A percentile compares a stretch with the other conserved stretches of the same genome.
Conservation (phyloP, 106 monocot species). For the Dioscorea alata region DNA sequence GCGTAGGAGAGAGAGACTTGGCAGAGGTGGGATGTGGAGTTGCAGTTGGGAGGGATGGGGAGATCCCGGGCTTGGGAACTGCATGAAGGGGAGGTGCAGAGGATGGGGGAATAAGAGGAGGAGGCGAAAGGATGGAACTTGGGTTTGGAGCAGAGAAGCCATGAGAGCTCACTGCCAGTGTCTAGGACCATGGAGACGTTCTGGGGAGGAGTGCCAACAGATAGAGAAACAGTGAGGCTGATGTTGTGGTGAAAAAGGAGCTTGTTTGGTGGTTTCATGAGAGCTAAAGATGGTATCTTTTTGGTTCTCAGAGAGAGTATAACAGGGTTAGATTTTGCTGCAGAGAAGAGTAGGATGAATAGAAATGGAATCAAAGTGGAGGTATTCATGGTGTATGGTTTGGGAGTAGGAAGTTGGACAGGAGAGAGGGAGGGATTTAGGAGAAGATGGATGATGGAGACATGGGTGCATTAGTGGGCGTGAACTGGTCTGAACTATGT, state of each 20-base stretch:
- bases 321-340: background rate
- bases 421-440: too few relatives aligned
- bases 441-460: too few relatives aligned
- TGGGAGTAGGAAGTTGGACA: too few relatives aligned
- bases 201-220: slow-evolving; percentile 87
- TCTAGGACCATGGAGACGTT: slow-evolving; percentile 93
- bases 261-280: slow-evolving; percentile 39
- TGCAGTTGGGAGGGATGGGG: slow-evolving; percentile 49
- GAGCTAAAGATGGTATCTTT: slow-evolving; percentile 21
- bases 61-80: slow-evolving; percentile 57
- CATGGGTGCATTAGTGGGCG: too few relatives aligned
- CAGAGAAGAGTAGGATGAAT: background rate
- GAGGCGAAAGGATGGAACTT: slow-evolving; percentile 39
- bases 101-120: slow-evolving; percentile 45
- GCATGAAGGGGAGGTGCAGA: slow-evolving; percentile 70
- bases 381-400: too few relatives aligned
- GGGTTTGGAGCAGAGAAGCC: slow-evolving; percentile 57
- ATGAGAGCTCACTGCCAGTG: slow-evolving; percentile 98
- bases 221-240: slow-evolving; percentile 68
- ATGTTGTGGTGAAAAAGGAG: slow-evolving; percentile 90
- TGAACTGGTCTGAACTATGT: too few relatives aligned
- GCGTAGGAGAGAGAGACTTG: slow-evolving; percentile 82
- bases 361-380: too few relatives aligned
- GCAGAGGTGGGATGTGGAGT: slow-evolving; percentile 33
- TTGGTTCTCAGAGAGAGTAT: slow-evolving; percentile 35